A percentile compares a stretch with the other conserved stretches of the same genome.
Conservation (phyloP, 2,329 filamentous ascomycete genomes). For the Clarireedia monteithiana region DNA sequence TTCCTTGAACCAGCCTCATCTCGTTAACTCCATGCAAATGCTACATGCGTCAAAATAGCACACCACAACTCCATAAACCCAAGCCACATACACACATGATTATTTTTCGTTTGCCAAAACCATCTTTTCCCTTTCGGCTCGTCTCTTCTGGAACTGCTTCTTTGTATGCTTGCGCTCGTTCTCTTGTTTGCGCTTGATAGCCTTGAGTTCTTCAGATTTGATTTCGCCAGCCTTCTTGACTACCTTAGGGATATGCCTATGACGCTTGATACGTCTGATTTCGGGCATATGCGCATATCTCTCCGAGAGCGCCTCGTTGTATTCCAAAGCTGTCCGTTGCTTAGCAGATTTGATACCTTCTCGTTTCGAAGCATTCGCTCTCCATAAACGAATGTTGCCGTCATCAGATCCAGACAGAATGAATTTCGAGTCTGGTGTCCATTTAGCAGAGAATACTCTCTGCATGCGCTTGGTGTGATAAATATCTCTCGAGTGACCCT, state of each 20-base stretch:
- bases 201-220: slow-evolving; percentile 79
- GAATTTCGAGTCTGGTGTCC: slow-evolving; percentile 85
- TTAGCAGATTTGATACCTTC: slow-evolving; percentile 79
- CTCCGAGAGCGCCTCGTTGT: slow-evolving; percentile 76
- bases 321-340: slow-evolving; percentile 83
- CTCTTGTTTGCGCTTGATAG: slow-evolving; percentile 86
- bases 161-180: slow-evolving; percentile 88
- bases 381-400: slow-evolving; percentile 85
- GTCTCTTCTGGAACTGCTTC: slow-evolving; percentile 67
- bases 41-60: neutral
- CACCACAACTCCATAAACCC: slow-evolving; percentile 2
- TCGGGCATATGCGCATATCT: slow-evolving; percentile 95
- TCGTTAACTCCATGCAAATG: slow-evolving; percentile 13
- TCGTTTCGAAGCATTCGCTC: slow-evolving; percentile 73
- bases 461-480: slow-evolving; percentile 99
- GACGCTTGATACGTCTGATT: slow-evolving; percentile 79
- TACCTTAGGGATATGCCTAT: slow-evolving; percentile 84
- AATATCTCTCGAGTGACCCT: slow-evolving; percentile 81
- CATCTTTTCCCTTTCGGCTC: slow-evolving; percentile 87
- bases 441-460: slow-evolving; percentile 76
- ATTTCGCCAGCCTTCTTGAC: slow-evolving; percentile 96
- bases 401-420: slow-evolving; percentile 88
- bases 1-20: slow-evolving; percentile 3
- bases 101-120: slow-evolving; percentile 49
- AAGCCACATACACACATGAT: slow-evolving; percentile 8